Percentiles rank a stretch among this genome's conserved stretches.
Evolutionary conservation across 2,329 filamentous ascomycete species (phyloP).

Genomic region (Diaporthe citri): DNA sequence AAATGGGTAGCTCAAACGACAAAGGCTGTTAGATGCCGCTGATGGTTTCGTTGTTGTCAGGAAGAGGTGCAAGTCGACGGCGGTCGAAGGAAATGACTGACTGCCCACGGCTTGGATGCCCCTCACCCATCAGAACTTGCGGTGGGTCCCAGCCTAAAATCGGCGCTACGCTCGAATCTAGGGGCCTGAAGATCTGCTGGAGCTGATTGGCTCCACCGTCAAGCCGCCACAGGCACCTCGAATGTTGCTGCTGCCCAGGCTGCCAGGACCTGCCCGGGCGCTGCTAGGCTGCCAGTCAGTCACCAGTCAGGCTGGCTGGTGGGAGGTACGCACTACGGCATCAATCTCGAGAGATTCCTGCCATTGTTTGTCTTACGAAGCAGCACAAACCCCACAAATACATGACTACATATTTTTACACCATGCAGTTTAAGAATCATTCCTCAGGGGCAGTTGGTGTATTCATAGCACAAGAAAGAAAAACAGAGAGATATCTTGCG

Average conservation of each 20-base stretch:
- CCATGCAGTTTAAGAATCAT: not conserved
- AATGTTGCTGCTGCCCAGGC: not conserved
- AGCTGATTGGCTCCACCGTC: constrained; percentile 27
- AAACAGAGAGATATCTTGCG: constrained; percentile 11
- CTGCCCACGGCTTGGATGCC: constrained; percentile 33
- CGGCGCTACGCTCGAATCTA: constrained; percentile 26
- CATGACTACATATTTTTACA: not conserved
- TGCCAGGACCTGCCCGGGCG: not conserved
- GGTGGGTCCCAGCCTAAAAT: constrained; percentile 35
- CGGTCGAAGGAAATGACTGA: constrained; percentile 26
- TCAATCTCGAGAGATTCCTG: constrained; percentile 2
- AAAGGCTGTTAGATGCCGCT: constrained; percentile 25
- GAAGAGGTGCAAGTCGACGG: constrained; percentile 12
- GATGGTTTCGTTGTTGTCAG: constrained; percentile 27
- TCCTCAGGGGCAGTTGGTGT: constrained; percentile 30
- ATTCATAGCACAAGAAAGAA: constrained; percentile 34
- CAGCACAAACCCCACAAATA: constrained; percentile 1
- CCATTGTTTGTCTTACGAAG: not conserved
- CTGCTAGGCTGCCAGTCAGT: not conserved
- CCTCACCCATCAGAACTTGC: constrained; percentile 40
- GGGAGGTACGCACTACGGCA: not conserved
- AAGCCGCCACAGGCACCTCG: not conserved
- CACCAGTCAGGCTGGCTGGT: too few species aligned
- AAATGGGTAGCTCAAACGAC: not conserved
- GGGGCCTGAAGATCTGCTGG: constrained; percentile 26